These are phyloP conservation scores for Globisporangium polare DNA, from an alignment of 352 stramenopile species.

Conservation along the genomic window DNA sequence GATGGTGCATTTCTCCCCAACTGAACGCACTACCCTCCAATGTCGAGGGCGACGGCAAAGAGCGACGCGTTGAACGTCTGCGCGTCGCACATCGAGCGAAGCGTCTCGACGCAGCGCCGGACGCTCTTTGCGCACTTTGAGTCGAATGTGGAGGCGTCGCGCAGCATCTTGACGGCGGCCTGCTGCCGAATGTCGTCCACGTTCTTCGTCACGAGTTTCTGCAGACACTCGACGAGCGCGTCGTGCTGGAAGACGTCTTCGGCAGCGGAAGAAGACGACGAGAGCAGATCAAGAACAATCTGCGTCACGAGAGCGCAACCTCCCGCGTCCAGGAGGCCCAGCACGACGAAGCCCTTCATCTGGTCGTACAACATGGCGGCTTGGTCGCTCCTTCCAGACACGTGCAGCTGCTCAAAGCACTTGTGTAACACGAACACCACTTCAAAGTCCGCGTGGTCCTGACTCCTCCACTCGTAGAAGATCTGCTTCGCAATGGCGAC, in stretches of 20 bases:
- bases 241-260: constrained; percentile 34
- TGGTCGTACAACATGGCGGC: constrained; percentile 49
- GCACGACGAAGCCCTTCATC: constrained; percentile 44
- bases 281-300: constrained; percentile 28
- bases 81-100: constrained; percentile 32
- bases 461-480: constrained; percentile 57
- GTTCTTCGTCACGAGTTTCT: constrained; percentile 42
- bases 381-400: constrained; percentile 13
- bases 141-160: constrained; percentile 29
- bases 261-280: background rate
- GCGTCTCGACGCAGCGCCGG: constrained; percentile 25
- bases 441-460: constrained; percentile 28
- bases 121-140: constrained; percentile 23
- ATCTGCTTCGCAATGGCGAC: constrained; percentile 68
- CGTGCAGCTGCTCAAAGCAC: constrained; percentile 51
- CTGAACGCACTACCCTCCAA: constrained; percentile 12
- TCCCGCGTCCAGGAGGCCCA: constrained; percentile 34
- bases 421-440: constrained; percentile 43
- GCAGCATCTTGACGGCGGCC: constrained; percentile 47
- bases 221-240: constrained; percentile 31
- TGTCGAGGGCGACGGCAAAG: constrained; percentile 50
- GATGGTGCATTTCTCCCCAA: constrained; percentile 1
- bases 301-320: constrained; percentile 31
- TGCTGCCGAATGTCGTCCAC: constrained; percentile 64
- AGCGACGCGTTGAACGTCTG: constrained; percentile 45